phyloP scores from a whole-genome alignment of 2,329 filamentous ascomycete genomes.

The Calonectria henricotiae region DNA sequence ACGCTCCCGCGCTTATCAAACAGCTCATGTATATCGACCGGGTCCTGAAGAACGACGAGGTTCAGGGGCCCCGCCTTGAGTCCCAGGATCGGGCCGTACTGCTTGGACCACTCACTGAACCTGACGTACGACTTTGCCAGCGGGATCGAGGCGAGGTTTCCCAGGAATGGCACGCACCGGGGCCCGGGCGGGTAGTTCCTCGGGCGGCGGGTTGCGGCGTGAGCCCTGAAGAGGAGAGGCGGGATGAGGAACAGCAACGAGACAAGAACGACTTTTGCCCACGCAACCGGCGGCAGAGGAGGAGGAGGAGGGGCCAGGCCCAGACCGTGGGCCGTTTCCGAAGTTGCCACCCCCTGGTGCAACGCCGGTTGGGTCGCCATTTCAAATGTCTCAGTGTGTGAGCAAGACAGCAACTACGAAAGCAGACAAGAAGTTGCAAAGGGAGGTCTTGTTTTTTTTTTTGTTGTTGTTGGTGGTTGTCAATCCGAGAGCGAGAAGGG shows the following conservation, averaged over 20 bases:
- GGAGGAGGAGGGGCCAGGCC: neutral
- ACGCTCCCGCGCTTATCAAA: conserved; percentile 58
- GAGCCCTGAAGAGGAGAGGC: conserved; percentile 14
- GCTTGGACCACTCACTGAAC: conserved; percentile 55
- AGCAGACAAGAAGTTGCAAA: neutral
- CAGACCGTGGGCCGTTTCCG: neutral
- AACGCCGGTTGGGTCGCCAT: conserved; percentile 18
- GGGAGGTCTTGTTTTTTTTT: too few relatives aligned
- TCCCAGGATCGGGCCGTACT: conserved; percentile 57
- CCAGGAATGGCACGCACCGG: conserved; percentile 45
- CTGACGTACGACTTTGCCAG: conserved; percentile 47
- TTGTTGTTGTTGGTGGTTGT: neutral
- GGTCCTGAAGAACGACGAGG: conserved; percentile 57
- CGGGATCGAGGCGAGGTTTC: conserved; percentile 52
- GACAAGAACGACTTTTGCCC: neutral
- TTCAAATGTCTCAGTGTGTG: conserved; percentile 4
- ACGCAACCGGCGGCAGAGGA: neutral
- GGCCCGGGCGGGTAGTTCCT: conserved; percentile 40
- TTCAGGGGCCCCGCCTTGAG: conserved; percentile 54
- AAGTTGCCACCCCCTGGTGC: neutral
- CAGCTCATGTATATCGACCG: conserved; percentile 56
- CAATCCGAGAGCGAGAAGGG: neutral
- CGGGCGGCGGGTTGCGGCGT: conserved; percentile 31
- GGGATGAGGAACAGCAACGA: neutral
- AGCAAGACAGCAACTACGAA: neutral